phyloP scores from a whole-genome alignment of 495 filamentous ascomycete genomes.

The Penicillium argentinense region DNA sequence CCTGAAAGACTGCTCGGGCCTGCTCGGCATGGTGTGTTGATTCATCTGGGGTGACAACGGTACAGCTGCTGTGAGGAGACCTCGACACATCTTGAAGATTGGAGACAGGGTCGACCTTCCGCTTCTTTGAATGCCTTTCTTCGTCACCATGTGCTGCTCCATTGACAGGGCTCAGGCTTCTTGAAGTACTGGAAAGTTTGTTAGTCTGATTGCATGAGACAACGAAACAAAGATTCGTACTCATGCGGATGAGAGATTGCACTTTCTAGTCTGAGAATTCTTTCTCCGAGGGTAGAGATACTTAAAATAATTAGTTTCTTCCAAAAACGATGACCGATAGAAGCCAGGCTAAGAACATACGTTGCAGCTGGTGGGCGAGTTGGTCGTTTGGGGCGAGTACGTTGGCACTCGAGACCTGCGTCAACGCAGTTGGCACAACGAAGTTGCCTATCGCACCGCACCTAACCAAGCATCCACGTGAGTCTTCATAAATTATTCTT shows the following conservation, averaged over 20 bases:
- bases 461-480: slow-evolving; percentile 2
- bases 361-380: slow-evolving; percentile 7
- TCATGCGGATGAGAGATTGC: slow-evolving; percentile 9
- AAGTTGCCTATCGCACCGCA: slow-evolving; percentile 24
- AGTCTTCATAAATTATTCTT: not conserved
- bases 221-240: slow-evolving; percentile 2
- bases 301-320: not conserved
- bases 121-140: slow-evolving; percentile 5
- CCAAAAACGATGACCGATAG: not conserved
- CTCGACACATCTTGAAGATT: not conserved
- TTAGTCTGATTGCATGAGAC: not conserved
- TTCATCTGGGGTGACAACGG: slow-evolving; percentile 7
- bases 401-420: slow-evolving; percentile 21
- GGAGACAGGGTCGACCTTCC: slow-evolving; percentile 5
- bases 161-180: not conserved
- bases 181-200: not conserved
- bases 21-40: slow-evolving; percentile 29
- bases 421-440: slow-evolving; percentile 29
- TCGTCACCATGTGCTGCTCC: not conserved
- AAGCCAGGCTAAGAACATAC: slow-evolving; percentile 3
- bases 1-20: slow-evolving; percentile 23
- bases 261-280: slow-evolving; percentile 14
- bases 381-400: slow-evolving; percentile 14
- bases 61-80: slow-evolving; percentile 8
- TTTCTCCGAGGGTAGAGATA: slow-evolving; percentile 12